Evolutionary conservation across 176 grass and related monocot genomes (phyloP), one percentile per base, ranked within the genome.

Genomic region (Alopecurus myosuroides): DNA sequence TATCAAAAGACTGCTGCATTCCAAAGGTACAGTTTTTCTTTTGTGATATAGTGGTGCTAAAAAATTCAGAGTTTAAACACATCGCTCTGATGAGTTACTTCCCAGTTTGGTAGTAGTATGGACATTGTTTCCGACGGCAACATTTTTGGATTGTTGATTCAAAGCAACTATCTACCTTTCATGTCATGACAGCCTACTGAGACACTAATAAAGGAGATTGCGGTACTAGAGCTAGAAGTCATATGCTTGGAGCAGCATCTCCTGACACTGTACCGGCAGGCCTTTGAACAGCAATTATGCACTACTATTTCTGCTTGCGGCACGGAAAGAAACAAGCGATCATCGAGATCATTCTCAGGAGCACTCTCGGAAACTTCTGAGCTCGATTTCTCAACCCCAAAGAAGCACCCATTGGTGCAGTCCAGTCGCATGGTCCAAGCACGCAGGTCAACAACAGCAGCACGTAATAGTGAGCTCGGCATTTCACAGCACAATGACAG

Each of bases 171-270:
- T 28, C 14, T 70, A 78, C 58, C 41, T 82, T 77, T 42, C 40
- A 49, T 93, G 50, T 51, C 53, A 64, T 87, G 22, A 35, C 91
- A 99, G 97, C 85, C 89, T 33, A 89, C 89, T 41, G 92, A 96
- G 70, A 79, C 89, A 46, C 46, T 99, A 77, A 96, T 99, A 86
- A 94, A 85, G 84, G 97, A 99, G 71, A 94, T 99, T 81, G 84
- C 93, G 62, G 81, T 99, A 77, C 85, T 96, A 30, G 97, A 99
- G 78, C 91, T 99, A 88, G 93, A 99, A 76, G 93, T 99, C 57
- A 90, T 96, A 81, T 93, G 89, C 78, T 92, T 99, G 89, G 97
- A 99, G 72, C 91, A 88, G 68, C 88, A 96, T 83, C 91, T 99
- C 73, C 84, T 99, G 12, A 87, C 81, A 35, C 86, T 96, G 13